Evolutionary conservation across 2,329 filamentous ascomycete species (phyloP), one percentile per base, ranked within the genome.

Genomic region (Pseudocercospora macadamiae): DNA sequence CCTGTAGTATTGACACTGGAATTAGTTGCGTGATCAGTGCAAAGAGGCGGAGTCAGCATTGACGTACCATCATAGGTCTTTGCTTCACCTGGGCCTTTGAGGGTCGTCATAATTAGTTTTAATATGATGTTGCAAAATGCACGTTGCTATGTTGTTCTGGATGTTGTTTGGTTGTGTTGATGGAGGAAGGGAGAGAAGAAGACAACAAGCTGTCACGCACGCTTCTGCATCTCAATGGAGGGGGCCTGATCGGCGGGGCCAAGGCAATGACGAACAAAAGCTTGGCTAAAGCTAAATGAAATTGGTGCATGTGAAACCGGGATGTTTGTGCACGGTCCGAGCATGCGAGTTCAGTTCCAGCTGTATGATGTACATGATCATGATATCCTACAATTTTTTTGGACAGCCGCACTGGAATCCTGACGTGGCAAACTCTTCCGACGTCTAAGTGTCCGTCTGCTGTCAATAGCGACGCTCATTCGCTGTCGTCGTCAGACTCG

Each of bases 21-120:
- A n/a, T n/a, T n/a, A n/a, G n/a, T n/a, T n/a, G n/a, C n/a, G n/a
- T n/a, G n/a, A n/a, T n/a, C n/a, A n/a, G n/a, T n/a, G n/a, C n/a
- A n/a, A n/a, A n/a, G n/a, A n/a, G n/a, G n/a, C n/a, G n/a, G n/a
- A n/a, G n/a, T n/a, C n/a, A n/a, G n/a, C n/a, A n/a, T n/a, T n/a
- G n/a, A 19, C 76, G 66, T 71, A 84, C 84, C 85, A 71, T 87
- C 83, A 72, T 82, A 82, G 58, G 71, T 76, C 70, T 80, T 81
- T 28, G 82, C 78, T 70, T 82, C 80, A 64, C 86, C 86, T 28
- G 85, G 85, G 54, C 86, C 86, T 79, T 89, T 89, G 66, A 86
- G 74, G 47, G 80, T 76, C 57, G 82, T 71, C 82, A 85, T 82
- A 52, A 58, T 69, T 12, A 4, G 1, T 4, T 25, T 2, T 21